Evolutionary conservation across 2,329 filamentous ascomycete species (phyloP), one percentile per base, ranked within the genome.

Genomic region (Fusarium redolens): DNA sequence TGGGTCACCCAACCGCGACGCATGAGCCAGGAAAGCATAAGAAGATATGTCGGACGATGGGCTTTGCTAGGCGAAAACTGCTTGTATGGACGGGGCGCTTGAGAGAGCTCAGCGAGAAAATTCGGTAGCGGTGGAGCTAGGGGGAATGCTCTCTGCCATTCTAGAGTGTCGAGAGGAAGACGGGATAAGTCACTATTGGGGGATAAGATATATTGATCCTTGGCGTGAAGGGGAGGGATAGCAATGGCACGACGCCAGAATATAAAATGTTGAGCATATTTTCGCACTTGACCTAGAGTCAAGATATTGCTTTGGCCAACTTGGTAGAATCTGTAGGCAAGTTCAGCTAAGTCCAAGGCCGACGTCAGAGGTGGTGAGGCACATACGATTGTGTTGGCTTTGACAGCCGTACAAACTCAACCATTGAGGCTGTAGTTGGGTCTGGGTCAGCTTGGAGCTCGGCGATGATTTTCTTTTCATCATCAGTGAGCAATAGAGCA

Each of bases 221-320:
- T 89, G 47, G 93, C 92, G 78, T 98, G 95, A 10, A 99, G 88
- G 0, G 96, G 96, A 8, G 94, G 93, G 44, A 98, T 96, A 20
- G 96, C 92, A 68, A 97, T 93, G 51, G 96, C 96, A 64, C 95
- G 92, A 30, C 96, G 92, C 95, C 96, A 98, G 83, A 97, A 97
- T 69, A 98, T 95, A 71, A 99, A 92, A 83, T 98, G 96, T 65
- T 94, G 93, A 14, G 95, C 95, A 70, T 97, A 93, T 75, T 94
- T 92, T 71, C 96, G 92, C 71, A 98, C 92, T 75, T 97, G 93
- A 37, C 90, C 87, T 3, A 96, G 87, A 7, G 92, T 91, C 58
- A 98, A 92, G 25, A 91, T 89, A 57, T 92, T 90, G 73, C 88
- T 89, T 73, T 91, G 89, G 20, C 92, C 90, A 60, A 94, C 89